Conservation (phyloP, 2,329 filamentous ascomycete genomes). For the Clonostachys chloroleuca region DNA sequence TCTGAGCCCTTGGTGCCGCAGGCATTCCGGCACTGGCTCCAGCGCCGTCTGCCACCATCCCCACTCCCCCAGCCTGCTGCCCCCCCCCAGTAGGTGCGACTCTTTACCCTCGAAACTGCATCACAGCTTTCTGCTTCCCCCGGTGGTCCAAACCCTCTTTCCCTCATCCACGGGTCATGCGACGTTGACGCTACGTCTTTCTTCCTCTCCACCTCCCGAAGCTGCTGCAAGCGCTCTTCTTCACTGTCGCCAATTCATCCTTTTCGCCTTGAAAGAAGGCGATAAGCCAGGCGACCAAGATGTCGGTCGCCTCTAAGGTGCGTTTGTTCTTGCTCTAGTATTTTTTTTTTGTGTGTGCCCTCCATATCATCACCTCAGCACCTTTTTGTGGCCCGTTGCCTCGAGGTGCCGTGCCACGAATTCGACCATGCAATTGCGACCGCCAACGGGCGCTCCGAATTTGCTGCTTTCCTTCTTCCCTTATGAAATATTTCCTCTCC, state of each 20-base stretch:
- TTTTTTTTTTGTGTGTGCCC: no score
- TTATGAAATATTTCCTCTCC: no score
- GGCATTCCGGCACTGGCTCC: no score
- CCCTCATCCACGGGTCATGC: slow-evolving; percentile 4
- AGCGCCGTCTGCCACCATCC: no score
- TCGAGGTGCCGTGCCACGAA: no score
- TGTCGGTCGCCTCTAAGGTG: slow-evolving; percentile 61
- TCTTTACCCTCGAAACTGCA: slow-evolving; percentile 1
- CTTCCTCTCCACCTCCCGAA: not conserved
- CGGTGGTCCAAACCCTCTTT: not conserved
- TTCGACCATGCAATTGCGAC: no score
- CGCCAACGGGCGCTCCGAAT: no score
- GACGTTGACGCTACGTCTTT: slow-evolving; percentile 3
- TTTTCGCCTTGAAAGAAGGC: slow-evolving; percentile 34
- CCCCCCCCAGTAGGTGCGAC: not conserved
- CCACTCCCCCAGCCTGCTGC: not conserved
- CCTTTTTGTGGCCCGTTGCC: no score
- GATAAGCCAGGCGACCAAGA: slow-evolving; percentile 49
- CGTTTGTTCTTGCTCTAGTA: slow-evolving; percentile 15
- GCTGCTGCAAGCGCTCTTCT: not conserved
- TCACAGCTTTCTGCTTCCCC: slow-evolving; percentile 2
- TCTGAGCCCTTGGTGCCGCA: no score
- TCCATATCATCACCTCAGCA: no score
- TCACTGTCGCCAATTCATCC: slow-evolving; percentile 2
- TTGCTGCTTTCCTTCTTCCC: no score